phyloP scores from a whole-genome alignment of 164 flowering plant species.

The Aristolochia contorta region DNA sequence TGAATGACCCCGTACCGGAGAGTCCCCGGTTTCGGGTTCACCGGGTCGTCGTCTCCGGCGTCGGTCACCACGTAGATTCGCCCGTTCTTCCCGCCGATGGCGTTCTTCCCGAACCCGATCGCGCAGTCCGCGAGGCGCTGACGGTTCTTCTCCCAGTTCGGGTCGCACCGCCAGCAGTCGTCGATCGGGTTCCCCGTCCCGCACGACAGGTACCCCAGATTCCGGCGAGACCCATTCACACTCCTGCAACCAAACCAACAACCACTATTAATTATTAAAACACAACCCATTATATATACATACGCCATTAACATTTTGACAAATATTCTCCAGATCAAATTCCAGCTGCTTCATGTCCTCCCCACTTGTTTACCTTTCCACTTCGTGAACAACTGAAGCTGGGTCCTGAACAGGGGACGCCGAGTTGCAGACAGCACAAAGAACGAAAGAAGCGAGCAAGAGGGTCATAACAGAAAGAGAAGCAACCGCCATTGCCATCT shows the following conservation, averaged over 20 bases:
- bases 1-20: conserved; percentile 54
- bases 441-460: conserved; percentile 20
- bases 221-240: conserved; percentile 45
- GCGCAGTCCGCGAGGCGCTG: conserved; percentile 61
- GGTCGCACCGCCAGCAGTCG: conserved; percentile 86
- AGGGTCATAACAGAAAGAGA: conserved; percentile 18
- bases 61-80: conserved; percentile 61
- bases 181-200: conserved; percentile 76
- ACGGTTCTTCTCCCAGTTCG: conserved; percentile 62
- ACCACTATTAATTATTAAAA: too few species aligned
- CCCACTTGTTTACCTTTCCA: conserved; percentile 63
- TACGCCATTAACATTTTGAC: too few species aligned
- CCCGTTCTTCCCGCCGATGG: conserved; percentile 66
- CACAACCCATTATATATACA: too few species aligned
- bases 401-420: conserved; percentile 35
- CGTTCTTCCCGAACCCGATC: conserved; percentile 70
- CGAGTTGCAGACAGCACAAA: conserved; percentile 16
- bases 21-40: conserved; percentile 64
- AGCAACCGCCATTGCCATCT: conserved; percentile 19
- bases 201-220: conserved; percentile 42
- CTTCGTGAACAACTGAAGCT: conserved; percentile 43
- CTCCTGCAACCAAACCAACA: conserved; percentile 25
- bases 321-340: too few species aligned
- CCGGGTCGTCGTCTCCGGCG: conserved; percentile 44
- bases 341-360: too few species aligned